Evolutionary conservation across 2,329 filamentous ascomycete genomes (phyloP).

Genomic region (Talaromyces sp.): DNA sequence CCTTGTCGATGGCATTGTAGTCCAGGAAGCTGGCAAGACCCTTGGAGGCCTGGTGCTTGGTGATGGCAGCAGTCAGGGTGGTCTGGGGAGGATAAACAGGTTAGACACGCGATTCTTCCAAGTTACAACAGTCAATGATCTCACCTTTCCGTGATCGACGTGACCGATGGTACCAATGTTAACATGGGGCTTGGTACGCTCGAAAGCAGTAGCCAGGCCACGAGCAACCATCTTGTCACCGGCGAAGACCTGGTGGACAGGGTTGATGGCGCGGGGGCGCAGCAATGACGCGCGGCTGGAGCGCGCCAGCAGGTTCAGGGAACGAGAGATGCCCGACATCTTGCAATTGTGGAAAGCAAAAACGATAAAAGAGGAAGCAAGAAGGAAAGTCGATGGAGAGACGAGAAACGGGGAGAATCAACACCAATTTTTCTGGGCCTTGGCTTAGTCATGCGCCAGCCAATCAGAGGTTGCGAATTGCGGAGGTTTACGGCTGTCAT

Average conservation of each 20-base stretch:
- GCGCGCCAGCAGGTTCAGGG: constrained; percentile 76
- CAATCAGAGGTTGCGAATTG: constrained; percentile 31
- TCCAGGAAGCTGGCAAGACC: constrained; percentile 93
- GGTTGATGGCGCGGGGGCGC: constrained; percentile 69
- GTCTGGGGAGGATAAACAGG: constrained; percentile 62
- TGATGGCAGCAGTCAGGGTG: constrained; percentile 97
- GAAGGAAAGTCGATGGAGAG: constrained; percentile 31
- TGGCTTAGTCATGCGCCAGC: constrained; percentile 42
- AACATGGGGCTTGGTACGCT: constrained; percentile 94
- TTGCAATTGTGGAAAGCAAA: constrained; percentile 46
- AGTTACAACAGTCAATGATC: constrained; percentile 17
- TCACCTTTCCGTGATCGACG: constrained; percentile 98
- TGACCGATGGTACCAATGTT: constrained; percentile 99
- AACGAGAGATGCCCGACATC: constrained; percentile 82
- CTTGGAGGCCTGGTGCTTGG: constrained; percentile 95
- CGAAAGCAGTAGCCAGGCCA: constrained; percentile 67
- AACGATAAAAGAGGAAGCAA: constrained; percentile 29
- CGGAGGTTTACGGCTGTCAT: constrained; percentile 8
- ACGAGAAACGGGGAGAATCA: constrained; percentile 28
- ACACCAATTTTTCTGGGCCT: constrained; percentile 38
- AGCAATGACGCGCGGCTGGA: constrained; percentile 75
- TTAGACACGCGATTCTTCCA: constrained; percentile 13
- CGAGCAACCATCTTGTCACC: constrained; percentile 51
- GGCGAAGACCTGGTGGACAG: constrained; percentile 65
- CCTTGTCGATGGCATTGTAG: constrained; percentile 98